Conservation (phyloP, 805 yeast genomes). For the Maudiozyma saulgeensis region DNA sequence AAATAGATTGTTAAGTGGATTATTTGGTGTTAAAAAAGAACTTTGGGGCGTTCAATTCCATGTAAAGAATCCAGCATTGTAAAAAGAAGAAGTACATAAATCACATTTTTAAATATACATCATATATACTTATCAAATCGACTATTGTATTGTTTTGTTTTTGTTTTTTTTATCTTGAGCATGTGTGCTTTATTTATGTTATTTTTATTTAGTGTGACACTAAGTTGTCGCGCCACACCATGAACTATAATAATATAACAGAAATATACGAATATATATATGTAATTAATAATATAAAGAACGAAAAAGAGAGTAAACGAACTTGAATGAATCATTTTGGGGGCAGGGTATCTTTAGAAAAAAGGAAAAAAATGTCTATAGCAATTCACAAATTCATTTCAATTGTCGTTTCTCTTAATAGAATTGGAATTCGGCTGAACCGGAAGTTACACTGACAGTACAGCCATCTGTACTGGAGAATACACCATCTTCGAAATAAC, state of each 20-base stretch:
- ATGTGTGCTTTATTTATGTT: too few species aligned
- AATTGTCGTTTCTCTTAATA: conserved; percentile 21
- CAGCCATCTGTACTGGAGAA: conserved; percentile 73
- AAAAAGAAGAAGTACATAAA: conserved; percentile 4
- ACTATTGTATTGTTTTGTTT: too few species aligned
- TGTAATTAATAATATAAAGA: too few species aligned
- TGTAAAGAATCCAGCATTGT: conserved; percentile 8
- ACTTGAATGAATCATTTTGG: too few species aligned
- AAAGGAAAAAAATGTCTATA: too few species aligned
- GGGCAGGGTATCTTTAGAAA: too few species aligned
- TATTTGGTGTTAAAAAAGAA: conserved; percentile 26
- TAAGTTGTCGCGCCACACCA: too few species aligned
- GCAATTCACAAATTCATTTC: too few species aligned
- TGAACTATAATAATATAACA: too few species aligned
- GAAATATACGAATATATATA: too few species aligned
- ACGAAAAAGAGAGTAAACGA: too few species aligned
- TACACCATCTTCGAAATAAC: conserved; percentile 70
- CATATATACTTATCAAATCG: neutral
- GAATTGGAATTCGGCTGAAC: conserved; percentile 53
- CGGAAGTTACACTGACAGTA: conserved; percentile 56
- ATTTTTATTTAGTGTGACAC: too few species aligned
- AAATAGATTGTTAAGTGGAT: conserved; percentile 22
- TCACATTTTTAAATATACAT: neutral
- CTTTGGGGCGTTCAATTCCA: conserved; percentile 33
- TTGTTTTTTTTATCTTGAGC: neutral